Evolutionary conservation across 257 asterid genomes (phyloP).

Genomic region (Apocynum venetum): DNA sequence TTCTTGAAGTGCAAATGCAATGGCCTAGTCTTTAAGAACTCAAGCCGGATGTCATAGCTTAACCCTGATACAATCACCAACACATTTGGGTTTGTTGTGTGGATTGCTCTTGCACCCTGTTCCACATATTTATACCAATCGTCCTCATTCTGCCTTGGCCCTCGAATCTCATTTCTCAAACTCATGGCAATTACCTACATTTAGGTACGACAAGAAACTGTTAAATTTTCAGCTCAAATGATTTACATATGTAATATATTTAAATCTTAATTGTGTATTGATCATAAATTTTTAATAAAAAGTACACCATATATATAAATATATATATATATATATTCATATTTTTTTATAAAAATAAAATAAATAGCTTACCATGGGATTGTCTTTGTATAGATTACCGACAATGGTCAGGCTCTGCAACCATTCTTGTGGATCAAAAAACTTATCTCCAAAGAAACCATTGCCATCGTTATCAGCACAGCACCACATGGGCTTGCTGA

Average conservation of each 20-base stretch:
- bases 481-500: slow-evolving; percentile 68
- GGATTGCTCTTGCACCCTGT: slow-evolving; percentile 48
- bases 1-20: slow-evolving; percentile 24
- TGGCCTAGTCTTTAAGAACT: slow-evolving; percentile 31
- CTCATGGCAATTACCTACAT: slow-evolving; percentile 35
- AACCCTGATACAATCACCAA: slow-evolving; percentile 69
- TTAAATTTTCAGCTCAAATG: too few relatives aligned
- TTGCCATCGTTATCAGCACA: slow-evolving; percentile 56
- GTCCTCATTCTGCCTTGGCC: slow-evolving; percentile 31
- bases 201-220: too few relatives aligned
- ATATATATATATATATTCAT: too few relatives aligned
- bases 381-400: slow-evolving; percentile 34
- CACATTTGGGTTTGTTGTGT: slow-evolving; percentile 37
- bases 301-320: too few relatives aligned
- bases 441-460: slow-evolving; percentile 66
- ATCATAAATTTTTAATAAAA: too few relatives aligned
- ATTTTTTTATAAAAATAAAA: too few relatives aligned
- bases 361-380: slow-evolving; percentile 30
- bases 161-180: slow-evolving; percentile 73
- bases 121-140: slow-evolving; percentile 60
- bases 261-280: too few relatives aligned
- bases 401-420: slow-evolving; percentile 39
- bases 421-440: slow-evolving; percentile 67
- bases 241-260: too few relatives aligned
- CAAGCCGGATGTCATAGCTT: slow-evolving; percentile 32